A percentile compares a stretch with the other conserved stretches of the same genome.
These are phyloP conservation scores for Hanseniaspora nectarophila DNA, from an alignment of 805 yeast species.

Conservation along the genomic window DNA sequence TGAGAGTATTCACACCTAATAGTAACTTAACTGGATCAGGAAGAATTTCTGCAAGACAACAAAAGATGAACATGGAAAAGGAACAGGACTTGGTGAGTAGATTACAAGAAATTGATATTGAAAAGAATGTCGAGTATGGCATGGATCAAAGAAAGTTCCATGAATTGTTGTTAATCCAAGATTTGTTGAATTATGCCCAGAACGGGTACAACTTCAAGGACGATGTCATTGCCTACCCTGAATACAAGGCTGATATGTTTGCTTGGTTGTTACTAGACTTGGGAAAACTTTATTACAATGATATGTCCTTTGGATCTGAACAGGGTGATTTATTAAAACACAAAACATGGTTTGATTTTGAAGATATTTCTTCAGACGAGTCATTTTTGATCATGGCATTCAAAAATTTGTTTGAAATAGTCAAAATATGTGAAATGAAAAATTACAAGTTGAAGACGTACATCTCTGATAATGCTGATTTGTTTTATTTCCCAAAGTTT, in stretches of 20 bases:
- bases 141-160: conserved; percentile 11
- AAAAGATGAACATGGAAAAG: background rate
- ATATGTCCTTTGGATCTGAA: conserved; percentile 3
- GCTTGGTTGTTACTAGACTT: conserved; percentile 13
- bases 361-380: background rate
- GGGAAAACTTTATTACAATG: conserved; percentile 8
- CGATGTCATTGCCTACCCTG: conserved; percentile 11
- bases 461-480: conserved; percentile 21
- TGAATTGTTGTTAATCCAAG: conserved; percentile 12
- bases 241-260: conserved; percentile 10
- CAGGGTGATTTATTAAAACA: conserved; percentile 8
- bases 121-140: conserved; percentile 8
- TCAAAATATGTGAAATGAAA: conserved; percentile 25
- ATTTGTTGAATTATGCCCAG: background rate
- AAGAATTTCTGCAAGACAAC: conserved; percentile 9
- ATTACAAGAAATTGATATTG: conserved; percentile 5
- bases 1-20: background rate
- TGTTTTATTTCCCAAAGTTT: conserved; percentile 23
- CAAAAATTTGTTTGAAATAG: conserved; percentile 21
- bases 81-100: background rate
- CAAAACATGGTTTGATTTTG: conserved; percentile 8
- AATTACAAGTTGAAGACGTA: conserved; percentile 25
- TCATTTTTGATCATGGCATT: conserved; percentile 17
- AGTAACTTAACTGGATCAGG: background rate
- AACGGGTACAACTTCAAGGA: conserved; percentile 1